A percentile compares a stretch with the other conserved stretches of the same genome.
phyloP scores from a whole-genome alignment of 176 grass and related monocot species.

The Eleusine indica region DNA sequence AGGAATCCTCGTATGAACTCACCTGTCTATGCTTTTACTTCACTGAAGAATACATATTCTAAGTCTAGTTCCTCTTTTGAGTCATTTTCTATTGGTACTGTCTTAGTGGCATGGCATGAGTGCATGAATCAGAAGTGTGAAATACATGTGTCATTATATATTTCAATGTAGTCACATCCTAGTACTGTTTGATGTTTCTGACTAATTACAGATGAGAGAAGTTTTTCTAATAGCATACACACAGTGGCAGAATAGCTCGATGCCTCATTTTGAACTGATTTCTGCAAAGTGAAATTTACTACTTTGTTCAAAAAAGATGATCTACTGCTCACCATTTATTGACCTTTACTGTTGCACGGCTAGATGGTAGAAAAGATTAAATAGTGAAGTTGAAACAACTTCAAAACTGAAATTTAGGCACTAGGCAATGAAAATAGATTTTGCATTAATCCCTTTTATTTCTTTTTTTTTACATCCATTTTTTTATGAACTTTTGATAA shows the following conservation, averaged over 20 bases:
- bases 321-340: slow-evolving; percentile 15
- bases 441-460: not conserved
- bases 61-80: not conserved
- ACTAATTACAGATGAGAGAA: slow-evolving; percentile 10
- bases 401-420: not conserved
- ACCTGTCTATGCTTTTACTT: slow-evolving; percentile 1
- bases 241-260: not conserved
- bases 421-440: not conserved
- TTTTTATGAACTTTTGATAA: slow-evolving; percentile 4
- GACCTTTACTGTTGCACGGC: not conserved
- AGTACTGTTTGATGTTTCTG: not conserved
- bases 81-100: not conserved
- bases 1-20: slow-evolving; percentile 89
- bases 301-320: not conserved
- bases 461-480: not conserved
- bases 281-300: slow-evolving; percentile 7
- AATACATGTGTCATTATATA: slow-evolving; percentile 11
- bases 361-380: not conserved
- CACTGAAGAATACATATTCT: not conserved
- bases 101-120: not conserved
- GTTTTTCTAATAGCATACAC: not conserved
- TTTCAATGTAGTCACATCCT: not conserved
- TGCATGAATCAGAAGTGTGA: not conserved
- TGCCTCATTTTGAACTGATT: not conserved
- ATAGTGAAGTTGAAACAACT: not conserved